Conservation (phyloP, 2,329 filamentous ascomycete genomes). For the Paecilomyces niveus region DNA sequence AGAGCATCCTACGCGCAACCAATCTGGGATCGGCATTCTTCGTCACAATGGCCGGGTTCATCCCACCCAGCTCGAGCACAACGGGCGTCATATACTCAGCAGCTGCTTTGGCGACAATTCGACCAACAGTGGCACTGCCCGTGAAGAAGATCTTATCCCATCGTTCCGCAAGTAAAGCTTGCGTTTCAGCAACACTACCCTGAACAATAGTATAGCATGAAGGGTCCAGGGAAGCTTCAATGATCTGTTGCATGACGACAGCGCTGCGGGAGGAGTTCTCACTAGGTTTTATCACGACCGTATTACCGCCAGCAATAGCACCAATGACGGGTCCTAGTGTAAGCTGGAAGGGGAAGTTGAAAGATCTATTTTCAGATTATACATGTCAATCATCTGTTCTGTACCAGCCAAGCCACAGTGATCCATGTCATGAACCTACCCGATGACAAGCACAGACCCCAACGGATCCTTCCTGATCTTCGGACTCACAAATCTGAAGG, state of each 20-base stretch:
- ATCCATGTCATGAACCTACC: constrained; percentile 38
- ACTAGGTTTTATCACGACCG: constrained; percentile 82
- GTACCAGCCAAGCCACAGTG: constrained; percentile 1
- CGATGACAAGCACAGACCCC: constrained; percentile 76
- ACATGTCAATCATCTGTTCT: constrained; percentile 1
- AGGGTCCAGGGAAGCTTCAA: constrained; percentile 69
- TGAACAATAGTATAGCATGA: constrained; percentile 72
- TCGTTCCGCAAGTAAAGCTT: constrained; percentile 73
- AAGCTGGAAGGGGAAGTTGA: constrained; percentile 88
- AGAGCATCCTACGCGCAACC: constrained; percentile 76
- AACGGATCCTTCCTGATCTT: constrained; percentile 81
- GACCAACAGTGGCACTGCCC: constrained; percentile 69
- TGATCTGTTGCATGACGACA: constrained; percentile 69
- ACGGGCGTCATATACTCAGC: constrained; percentile 84
- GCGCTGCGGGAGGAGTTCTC: constrained; percentile 72
- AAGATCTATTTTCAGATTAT: constrained; percentile 48
- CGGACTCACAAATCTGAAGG: constrained; percentile 63
- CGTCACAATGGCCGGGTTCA: constrained; percentile 87
- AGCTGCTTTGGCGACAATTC: constrained; percentile 82
- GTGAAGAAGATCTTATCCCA: constrained; percentile 99
- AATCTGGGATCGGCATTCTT: constrained; percentile 72
- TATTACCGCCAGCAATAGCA: constrained; percentile 88
- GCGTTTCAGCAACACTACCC: constrained; percentile 72
- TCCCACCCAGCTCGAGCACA: constrained; percentile 80
- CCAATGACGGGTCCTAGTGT: constrained; percentile 73